Conservation (phyloP, 2,329 filamentous ascomycete species). For the Claviceps cyperi region DNA sequence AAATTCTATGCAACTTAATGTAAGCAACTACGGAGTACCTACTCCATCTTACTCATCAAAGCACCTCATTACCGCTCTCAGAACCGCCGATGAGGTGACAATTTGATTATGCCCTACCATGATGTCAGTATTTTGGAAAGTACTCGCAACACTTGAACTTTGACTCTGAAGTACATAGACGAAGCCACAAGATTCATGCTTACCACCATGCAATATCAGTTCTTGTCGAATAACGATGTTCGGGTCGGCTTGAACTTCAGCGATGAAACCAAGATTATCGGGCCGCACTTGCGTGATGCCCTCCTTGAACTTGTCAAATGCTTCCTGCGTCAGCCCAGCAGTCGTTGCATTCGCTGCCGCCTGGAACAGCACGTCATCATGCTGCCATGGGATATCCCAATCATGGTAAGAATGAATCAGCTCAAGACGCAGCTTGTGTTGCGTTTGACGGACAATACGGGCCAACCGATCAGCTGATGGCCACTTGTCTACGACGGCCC, state of each 20-base stretch:
- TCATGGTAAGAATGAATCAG: constrained; percentile 75
- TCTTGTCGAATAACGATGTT: constrained; percentile 39
- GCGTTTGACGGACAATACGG: constrained; percentile 37
- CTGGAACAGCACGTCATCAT: constrained; percentile 50
- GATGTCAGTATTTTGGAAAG: neutral
- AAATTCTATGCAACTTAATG: neutral
- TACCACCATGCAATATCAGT: constrained; percentile 39
- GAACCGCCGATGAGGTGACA: constrained; percentile 48
- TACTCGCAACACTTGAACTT: neutral
- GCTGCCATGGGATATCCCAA: constrained; percentile 62
- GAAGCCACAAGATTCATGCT: constrained; percentile 11
- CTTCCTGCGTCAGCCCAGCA: constrained; percentile 19
- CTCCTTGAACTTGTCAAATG: constrained; percentile 31
- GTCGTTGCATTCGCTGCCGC: constrained; percentile 40
- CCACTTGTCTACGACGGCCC: constrained; percentile 69
- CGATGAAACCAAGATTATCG: constrained; percentile 33
- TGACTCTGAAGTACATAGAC: neutral
- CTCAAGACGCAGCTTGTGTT: constrained; percentile 44
- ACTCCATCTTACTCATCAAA: constrained; percentile 39
- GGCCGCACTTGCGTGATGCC: constrained; percentile 25
- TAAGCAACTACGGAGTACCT: no score
- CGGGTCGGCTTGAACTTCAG: constrained; percentile 28
- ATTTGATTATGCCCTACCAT: constrained; percentile 53
- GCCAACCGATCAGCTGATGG: constrained; percentile 52
- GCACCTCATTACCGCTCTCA: constrained; percentile 48